These are phyloP conservation scores for Claviceps pazoutovae DNA, from an alignment of 2,329 filamentous ascomycete genomes.

Conservation along the genomic window DNA sequence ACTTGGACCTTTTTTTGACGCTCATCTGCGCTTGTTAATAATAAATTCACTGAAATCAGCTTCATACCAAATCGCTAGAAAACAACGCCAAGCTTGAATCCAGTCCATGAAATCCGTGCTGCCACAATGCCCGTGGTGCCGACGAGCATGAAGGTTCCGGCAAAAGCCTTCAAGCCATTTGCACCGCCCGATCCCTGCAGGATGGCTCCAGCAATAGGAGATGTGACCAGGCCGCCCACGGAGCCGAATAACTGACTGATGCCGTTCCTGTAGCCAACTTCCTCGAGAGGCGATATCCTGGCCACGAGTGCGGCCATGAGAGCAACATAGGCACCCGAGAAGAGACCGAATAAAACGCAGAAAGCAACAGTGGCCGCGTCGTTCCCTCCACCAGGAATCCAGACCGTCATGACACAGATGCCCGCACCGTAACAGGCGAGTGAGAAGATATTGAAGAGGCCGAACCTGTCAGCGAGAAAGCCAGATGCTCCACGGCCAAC, in stretches of 20 bases:
- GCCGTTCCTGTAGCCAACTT: constrained; percentile 41
- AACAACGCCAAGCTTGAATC: constrained; percentile 7
- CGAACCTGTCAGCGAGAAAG: constrained; percentile 12
- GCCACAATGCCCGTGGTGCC: constrained; percentile 9
- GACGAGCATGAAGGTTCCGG: constrained; percentile 8
- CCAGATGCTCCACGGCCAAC: constrained; percentile 12
- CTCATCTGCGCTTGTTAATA: too few relatives aligned
- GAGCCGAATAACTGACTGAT: constrained; percentile 8
- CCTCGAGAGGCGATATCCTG: constrained; percentile 37
- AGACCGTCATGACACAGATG: constrained; percentile 19
- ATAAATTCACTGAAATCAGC: background rate
- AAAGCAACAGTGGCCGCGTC: constrained; percentile 14
- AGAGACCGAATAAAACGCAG: constrained; percentile 16
- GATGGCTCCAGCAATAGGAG: constrained; percentile 12
- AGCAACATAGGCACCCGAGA: constrained; percentile 16
- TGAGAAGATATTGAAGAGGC: constrained; percentile 21
- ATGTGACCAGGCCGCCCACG: constrained; percentile 8
- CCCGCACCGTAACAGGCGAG: constrained; percentile 27
- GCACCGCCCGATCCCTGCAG: constrained; percentile 7
- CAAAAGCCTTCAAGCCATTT: constrained; percentile 9
- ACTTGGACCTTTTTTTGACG: background rate
- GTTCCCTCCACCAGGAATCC: constrained; percentile 14
- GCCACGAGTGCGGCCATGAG: constrained; percentile 15
- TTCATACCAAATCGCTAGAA: constrained; percentile 2
- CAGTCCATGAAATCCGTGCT: constrained; percentile 7